A percentile compares a stretch with the other conserved stretches of the same genome.
Conservation (phyloP, 371 early-diverging fungal species). For the Coelomomyces lativittatus region DNA sequence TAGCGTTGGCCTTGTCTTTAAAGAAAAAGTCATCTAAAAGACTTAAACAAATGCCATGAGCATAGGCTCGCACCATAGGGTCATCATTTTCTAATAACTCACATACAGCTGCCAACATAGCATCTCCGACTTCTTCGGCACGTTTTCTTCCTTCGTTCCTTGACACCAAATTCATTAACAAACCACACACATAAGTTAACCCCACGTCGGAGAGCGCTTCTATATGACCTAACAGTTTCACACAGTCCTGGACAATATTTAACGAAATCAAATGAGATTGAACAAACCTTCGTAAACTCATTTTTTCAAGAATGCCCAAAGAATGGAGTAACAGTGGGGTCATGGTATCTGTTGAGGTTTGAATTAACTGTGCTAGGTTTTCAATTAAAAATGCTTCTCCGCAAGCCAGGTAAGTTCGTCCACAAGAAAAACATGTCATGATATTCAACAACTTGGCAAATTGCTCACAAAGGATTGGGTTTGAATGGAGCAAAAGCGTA, state of each 20-base stretch:
- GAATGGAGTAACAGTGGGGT: slow-evolving; percentile 13
- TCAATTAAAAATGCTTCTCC: background rate
- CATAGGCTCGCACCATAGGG: slow-evolving; percentile 14
- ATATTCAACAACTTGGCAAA: background rate
- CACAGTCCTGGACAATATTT: slow-evolving; percentile 2
- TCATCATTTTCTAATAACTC: slow-evolving; percentile 11
- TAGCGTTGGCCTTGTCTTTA: background rate
- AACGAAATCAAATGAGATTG: slow-evolving; percentile 13
- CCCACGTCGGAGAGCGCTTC: slow-evolving; percentile 12
- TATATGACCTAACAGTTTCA: slow-evolving; percentile 6
- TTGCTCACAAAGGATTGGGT: background rate
- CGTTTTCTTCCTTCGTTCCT: slow-evolving; percentile 9
- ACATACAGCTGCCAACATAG: slow-evolving; percentile 5
- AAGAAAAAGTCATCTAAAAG: slow-evolving; percentile 11
- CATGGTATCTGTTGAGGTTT: too few species aligned
- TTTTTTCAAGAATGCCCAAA: slow-evolving; percentile 21
- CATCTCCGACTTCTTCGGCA: background rate
- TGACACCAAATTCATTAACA: slow-evolving; percentile 25
- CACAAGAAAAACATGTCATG: background rate
- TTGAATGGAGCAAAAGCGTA: background rate
- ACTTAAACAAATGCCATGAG: slow-evolving; percentile 18
- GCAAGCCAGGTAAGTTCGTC: background rate
- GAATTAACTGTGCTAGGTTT: too few species aligned
- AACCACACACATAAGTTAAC: slow-evolving; percentile 16
- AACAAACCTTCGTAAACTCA: slow-evolving; percentile 13